Percentiles rank a stretch among this genome's conserved stretches.
phyloP scores from a whole-genome alignment of 1,284 basidiomycete genomes.

The Cerioporus squamosus region DNA sequence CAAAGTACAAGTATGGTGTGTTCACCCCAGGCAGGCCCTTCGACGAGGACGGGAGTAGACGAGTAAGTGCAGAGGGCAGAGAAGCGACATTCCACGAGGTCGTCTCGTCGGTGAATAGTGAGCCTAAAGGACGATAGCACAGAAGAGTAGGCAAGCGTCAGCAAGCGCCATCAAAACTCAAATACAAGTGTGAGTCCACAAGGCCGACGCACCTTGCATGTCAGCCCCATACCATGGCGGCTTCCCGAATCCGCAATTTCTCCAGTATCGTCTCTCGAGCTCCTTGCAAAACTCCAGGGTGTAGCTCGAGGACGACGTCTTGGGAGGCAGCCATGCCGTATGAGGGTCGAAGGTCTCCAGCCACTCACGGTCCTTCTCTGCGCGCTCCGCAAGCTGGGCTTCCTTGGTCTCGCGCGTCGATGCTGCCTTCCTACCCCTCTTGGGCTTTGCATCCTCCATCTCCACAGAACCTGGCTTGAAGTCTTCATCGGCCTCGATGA shows the following conservation, averaged over 20 bases:
- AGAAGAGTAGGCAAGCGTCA: background rate
- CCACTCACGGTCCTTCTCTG: slow-evolving; percentile 64
- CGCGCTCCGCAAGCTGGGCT: slow-evolving; percentile 56
- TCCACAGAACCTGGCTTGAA: slow-evolving; percentile 4
- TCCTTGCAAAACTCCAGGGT: slow-evolving; percentile 85
- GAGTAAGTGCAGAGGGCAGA: slow-evolving; percentile 86
- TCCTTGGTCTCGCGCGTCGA: slow-evolving; percentile 56
- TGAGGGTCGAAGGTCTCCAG: slow-evolving; percentile 72
- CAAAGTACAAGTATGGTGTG: slow-evolving; percentile 97
- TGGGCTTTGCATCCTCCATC: slow-evolving; percentile 41
- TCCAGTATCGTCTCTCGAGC: slow-evolving; percentile 93
- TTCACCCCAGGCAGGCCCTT: slow-evolving; percentile 93
- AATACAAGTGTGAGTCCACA: slow-evolving; percentile 7
- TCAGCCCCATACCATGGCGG: slow-evolving; percentile 98
- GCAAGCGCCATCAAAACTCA: background rate
- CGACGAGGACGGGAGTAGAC: slow-evolving; percentile 70
- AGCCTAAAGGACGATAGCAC: slow-evolving; percentile 50
- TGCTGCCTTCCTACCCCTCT: slow-evolving; percentile 47
- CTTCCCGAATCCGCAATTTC: slow-evolving; percentile 86
- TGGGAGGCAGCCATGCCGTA: slow-evolving; percentile 78
- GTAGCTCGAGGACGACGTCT: slow-evolving; percentile 75
- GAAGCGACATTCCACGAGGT: slow-evolving; percentile 92
- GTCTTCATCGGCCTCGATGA: background rate
- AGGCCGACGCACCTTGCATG: slow-evolving; percentile 66
- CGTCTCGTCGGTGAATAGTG: slow-evolving; percentile 84